Base-by-base conservation (phyloP, 2,329 filamentous ascomycete species). In the Septoria petroselini region DNA sequence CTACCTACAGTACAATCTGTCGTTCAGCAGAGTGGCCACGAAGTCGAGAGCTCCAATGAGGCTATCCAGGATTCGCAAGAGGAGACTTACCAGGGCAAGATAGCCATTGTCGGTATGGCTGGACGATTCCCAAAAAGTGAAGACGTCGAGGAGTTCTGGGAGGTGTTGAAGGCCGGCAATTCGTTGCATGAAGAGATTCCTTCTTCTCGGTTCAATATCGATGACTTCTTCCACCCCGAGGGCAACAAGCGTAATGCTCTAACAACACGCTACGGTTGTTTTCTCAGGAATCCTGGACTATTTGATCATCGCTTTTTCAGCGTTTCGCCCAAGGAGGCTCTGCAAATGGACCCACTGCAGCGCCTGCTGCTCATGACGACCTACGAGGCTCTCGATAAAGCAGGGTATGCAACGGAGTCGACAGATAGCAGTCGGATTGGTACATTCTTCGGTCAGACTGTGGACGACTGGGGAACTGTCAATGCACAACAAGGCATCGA, bases 291-390 rank as follows among this genome's bases (percentile, higher is more conserved):
- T 12, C 67, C 70, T 0, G 70, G 65, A 0, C 17, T 59, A 1
- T 73, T 73, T 48, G 71, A 73, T 53, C 42, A 62, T 3, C 53
- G 54, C 0, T 68, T 73, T 41, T 73, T 73, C 58, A 65, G 70
- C 30, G 70, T 73, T 54, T 64, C 60, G 4, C 65, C 63, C 3
- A 33, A 50, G 1, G 62, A 65, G 18, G 53, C 50, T 2, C n/a
- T 27, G 23, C 31, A 44, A 8, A 50, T 50, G 30, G 53, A 56
- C 21, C 53, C 53, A 1, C 12, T 27, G 3, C 40, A 46, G 2
- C 50, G 53, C 1, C 12, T 50, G n/a, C 8, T 43, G 0, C 39
- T 56, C 6, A 40, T 44, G 25, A 39, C 27, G 1, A 40, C 42
- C 2, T 53, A 53, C 21, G 53, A 56, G 34, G 53, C 53, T 2